Evolutionary conservation across 805 yeast genomes (phyloP), one percentile per base, ranked within the genome.

Genomic region (Spencermartinsiella europaea): DNA sequence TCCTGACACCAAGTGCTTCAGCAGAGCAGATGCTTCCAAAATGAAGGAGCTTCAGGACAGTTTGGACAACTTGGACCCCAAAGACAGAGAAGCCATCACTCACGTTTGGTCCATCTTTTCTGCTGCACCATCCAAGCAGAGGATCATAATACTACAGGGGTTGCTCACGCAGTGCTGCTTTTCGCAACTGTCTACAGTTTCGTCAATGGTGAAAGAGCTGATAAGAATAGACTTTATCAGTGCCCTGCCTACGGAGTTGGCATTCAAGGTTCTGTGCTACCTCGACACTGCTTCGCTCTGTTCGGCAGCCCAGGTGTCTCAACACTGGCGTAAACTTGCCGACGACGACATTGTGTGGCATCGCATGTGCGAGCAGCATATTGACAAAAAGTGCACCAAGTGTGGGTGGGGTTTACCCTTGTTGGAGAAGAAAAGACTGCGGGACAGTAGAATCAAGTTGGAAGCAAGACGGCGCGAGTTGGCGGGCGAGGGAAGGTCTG

Each of bases 361-460:
- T 63, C 90, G 91, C 55, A 83, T 93, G 89, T 93, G 99, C 62
- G 96, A 89, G 63, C 99, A 93, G 67, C 99, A 93, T 65, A 93
- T 93, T 46, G 99, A 93, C 67, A 76, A 95, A 50, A 93, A 93
- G 65, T 93, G 99, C 69, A 95, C 96, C 34, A 87, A 87, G 61
- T 93, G 99, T 69, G 99, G 99, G 14, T 93, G 99, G 99, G 99
- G 99, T 3, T 73, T 93, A 53, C 99, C 99, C 2, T 69, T 93
- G 49, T 77, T 93, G 79, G 96, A 89, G 59, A 87, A 89, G 80
- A 85, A 61, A 44, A 56, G 73, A 20, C 58, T 66, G 19, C 54
- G 65, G 21, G 64, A 62, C 39, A 52, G 64, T 40, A 58, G 58
- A 44, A 55, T 56, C 34, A 60, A 59, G 14, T 57, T 64, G 7